Conservation (phyloP, 306 rosid species). For the Castanopsis chinensis region DNA sequence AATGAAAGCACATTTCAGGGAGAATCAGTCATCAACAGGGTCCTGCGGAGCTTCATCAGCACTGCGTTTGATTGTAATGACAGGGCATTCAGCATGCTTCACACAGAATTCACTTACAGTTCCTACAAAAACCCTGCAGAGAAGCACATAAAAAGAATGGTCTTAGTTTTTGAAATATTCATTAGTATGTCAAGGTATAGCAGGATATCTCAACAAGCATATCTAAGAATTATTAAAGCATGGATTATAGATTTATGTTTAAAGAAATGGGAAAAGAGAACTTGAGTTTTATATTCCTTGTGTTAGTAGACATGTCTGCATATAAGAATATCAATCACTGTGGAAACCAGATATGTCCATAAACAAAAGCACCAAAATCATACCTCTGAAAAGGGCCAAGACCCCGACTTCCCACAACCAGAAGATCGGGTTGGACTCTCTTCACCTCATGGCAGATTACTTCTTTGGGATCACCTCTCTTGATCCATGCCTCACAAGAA, state of each 20-base stretch:
- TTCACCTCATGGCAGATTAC: slow-evolving; percentile 78
- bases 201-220: not conserved
- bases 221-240: not conserved
- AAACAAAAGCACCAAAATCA: not conserved
- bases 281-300: not conserved
- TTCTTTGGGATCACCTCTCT: slow-evolving; percentile 79
- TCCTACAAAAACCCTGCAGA: slow-evolving; percentile 89
- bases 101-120: slow-evolving; percentile 92
- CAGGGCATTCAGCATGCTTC: slow-evolving; percentile 99
- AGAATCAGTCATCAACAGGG: slow-evolving; percentile 83
- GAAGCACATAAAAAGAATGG: not conserved
- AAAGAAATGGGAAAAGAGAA: not conserved
- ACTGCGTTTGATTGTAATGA: slow-evolving; percentile 83
- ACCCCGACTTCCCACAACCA: slow-evolving; percentile 90
- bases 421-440: slow-evolving; percentile 68
- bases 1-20: not conserved
- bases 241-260: not conserved
- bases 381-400: slow-evolving; percentile 98
- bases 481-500: slow-evolving; percentile 82
- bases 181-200: not conserved
- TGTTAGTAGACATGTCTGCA: too few relatives aligned
- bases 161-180: not conserved
- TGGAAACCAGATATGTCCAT: not conserved
- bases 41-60: slow-evolving; percentile 80
- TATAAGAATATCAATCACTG: too few relatives aligned